Base-by-base conservation (phyloP, 2,329 filamentous ascomycete species). In the Parascedosporium putredinis region DNA sequence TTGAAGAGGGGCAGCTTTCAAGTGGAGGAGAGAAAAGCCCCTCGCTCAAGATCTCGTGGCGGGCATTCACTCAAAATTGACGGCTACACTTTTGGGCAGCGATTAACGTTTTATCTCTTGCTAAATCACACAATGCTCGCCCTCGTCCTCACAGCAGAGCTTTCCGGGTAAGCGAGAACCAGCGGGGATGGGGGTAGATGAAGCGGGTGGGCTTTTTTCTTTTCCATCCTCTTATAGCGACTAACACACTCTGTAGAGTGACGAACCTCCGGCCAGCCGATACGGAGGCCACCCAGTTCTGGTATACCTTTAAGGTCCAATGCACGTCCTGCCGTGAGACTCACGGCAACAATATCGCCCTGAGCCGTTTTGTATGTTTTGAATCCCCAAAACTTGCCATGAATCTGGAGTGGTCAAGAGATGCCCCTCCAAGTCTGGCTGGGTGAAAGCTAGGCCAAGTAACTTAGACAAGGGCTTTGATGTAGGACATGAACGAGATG, bases 241-340 rank as follows among this genome's bases (percentile, higher is more conserved):
- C n/a, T n/a, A n/a, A n/a, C 10, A 45, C 42, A 16, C 5, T 7
- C 52, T 50, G 52, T 59, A 97, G 93, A 43, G 89, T 98, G 53
- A 96, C 89, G 53, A 86, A 93, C 60, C 81, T 98, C 57, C 83
- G 83, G 51, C 93, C 93, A 6, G 74, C 83, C 57, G 93, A 98
- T 65, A 88, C 83, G 5, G 72, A 83, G 58, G 86, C 87, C 16
- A 79, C 77, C 52, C 88, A 89, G 3, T 98, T 96, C 72, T 95
- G 85, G 77, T 98, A 95, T 71, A 96, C 88, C 47, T 97, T 98
- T 79, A 93, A 86, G 64, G 91, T 98, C 31, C 88, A 96, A 73
- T 98, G 93, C 70, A 96, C 88, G n/a, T 95, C 90, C 50, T 98
- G 93, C 67, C 83, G 89, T 53, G 93, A 98, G 67, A 83, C 77